These are phyloP conservation scores for Suillus weaverae DNA, from an alignment of 768 basidiomycete genomes.

Conservation along the genomic window DNA sequence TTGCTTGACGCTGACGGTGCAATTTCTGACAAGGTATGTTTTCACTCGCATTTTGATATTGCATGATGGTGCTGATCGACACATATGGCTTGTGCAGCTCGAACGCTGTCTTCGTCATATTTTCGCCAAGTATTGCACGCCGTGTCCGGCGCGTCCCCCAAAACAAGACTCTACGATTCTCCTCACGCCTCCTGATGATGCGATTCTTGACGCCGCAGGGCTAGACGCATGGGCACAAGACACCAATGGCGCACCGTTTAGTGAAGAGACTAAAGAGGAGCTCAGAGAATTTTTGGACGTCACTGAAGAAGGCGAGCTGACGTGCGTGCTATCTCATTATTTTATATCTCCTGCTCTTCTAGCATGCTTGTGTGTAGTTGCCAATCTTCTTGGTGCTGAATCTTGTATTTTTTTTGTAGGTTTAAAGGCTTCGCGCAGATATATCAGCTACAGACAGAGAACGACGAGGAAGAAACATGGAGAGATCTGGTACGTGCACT, in stretches of 20 bases:
- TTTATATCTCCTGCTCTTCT: conserved; percentile 1
- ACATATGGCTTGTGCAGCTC: conserved; percentile 41
- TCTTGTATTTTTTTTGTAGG: conserved; percentile 33
- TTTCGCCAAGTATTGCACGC: conserved; percentile 75
- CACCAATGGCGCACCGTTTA: conserved; percentile 82
- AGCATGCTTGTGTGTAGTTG: not conserved
- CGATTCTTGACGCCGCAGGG: conserved; percentile 58
- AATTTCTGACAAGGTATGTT: conserved; percentile 60
- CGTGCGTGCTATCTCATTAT: conserved; percentile 46
- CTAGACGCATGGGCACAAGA: conserved; percentile 76
- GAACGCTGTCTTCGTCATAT: conserved; percentile 73
- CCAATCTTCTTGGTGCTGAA: not conserved
- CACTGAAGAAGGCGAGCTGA: conserved; percentile 67
- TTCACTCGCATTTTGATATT: not conserved
- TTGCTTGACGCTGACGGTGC: conserved; percentile 72
- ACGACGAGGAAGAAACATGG: conserved; percentile 85
- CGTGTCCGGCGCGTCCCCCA: conserved; percentile 25
- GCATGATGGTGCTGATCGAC: not conserved
- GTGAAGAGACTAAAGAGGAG: conserved; percentile 76
- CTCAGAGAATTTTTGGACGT: conserved; percentile 74
- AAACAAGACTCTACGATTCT: conserved; percentile 32
- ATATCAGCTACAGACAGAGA: conserved; percentile 83
- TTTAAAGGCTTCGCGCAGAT: conserved; percentile 82
- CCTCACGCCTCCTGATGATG: conserved; percentile 48
- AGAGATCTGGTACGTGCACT: conserved; percentile 60